Percentiles rank a stretch among this genome's conserved stretches.
Conservation (phyloP, 1,284 basidiomycete species). For the Sporisorium sorghi region DNA sequence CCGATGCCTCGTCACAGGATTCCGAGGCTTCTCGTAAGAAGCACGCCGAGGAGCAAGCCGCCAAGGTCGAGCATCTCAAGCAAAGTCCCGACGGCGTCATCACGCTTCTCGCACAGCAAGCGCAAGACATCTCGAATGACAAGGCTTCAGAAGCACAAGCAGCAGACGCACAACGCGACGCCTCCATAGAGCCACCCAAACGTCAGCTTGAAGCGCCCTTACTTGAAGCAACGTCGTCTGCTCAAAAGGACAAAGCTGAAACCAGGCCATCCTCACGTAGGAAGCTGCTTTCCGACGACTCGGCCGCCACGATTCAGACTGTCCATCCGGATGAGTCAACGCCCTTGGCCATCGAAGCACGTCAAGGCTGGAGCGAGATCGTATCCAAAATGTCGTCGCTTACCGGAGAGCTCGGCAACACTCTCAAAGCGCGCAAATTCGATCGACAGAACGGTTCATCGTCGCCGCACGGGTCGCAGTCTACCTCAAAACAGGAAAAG, state of each 20-base stretch:
- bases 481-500: neutral
- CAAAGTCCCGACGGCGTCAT: conserved; percentile 48
- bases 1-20: neutral
- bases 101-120: conserved; percentile 38
- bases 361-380: conserved; percentile 59
- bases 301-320: conserved; percentile 26
- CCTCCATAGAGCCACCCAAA: neutral
- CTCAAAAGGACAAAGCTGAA: neutral
- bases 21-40: conserved; percentile 10
- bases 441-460: conserved; percentile 15
- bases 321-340: conserved; percentile 26
- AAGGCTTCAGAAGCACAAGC: conserved; percentile 27
- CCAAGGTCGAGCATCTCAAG: conserved; percentile 43
- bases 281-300: conserved; percentile 24
- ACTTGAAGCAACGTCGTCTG: neutral
- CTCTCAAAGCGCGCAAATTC: conserved; percentile 16
- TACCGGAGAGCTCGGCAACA: conserved; percentile 21
- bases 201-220: neutral
- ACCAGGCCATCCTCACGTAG: conserved; percentile 10
- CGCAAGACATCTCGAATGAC: conserved; percentile 34
- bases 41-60: conserved; percentile 22
- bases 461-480: conserved; percentile 1
- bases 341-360: conserved; percentile 49
- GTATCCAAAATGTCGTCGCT: conserved; percentile 46
- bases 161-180: neutral